Evolutionary conservation across 768 basidiomycete species (phyloP).

Genomic region (Calocybe gangraenosa): DNA sequence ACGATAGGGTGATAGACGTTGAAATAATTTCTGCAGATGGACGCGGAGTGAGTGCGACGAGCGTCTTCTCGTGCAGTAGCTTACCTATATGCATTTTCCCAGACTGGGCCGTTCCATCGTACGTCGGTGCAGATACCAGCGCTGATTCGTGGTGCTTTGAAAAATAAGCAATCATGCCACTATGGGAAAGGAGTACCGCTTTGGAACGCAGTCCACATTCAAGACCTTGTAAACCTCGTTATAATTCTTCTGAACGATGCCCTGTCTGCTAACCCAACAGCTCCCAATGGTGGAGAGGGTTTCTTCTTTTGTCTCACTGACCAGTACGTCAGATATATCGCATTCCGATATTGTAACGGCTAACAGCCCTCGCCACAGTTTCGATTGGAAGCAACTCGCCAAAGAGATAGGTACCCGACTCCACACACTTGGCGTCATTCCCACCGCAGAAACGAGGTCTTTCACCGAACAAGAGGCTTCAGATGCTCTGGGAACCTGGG

Average conservation of each 20-base stretch:
- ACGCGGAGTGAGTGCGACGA: slow-evolving; percentile 11
- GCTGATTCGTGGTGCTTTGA: slow-evolving; percentile 13
- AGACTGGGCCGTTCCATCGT: slow-evolving; percentile 17
- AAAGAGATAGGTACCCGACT: slow-evolving; percentile 14
- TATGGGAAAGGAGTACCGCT: slow-evolving; percentile 13
- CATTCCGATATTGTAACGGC: neutral
- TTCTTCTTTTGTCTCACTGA: slow-evolving; percentile 15
- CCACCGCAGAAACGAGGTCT: slow-evolving; percentile 9
- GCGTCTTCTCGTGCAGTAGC: neutral
- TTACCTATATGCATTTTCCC: neutral
- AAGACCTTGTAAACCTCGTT: slow-evolving; percentile 11
- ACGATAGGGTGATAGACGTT: neutral
- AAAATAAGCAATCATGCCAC: slow-evolving; percentile 10
- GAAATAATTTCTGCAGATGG: slow-evolving; percentile 7
- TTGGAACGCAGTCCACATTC: slow-evolving; percentile 16
- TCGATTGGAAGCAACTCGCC: slow-evolving; percentile 13
- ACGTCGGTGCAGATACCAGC: slow-evolving; percentile 16
- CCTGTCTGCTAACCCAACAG: slow-evolving; percentile 5
- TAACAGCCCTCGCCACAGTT: slow-evolving; percentile 2
- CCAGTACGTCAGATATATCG: slow-evolving; percentile 3
- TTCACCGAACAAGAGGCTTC: slow-evolving; percentile 8
- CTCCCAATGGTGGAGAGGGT: slow-evolving; percentile 13
- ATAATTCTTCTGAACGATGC: slow-evolving; percentile 13
- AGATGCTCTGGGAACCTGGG: slow-evolving; percentile 12
- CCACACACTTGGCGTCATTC: slow-evolving; percentile 8